Evolutionary conservation across 257 asterid genomes (phyloP).

Genomic region (Rauvolfia tetraphylla): DNA sequence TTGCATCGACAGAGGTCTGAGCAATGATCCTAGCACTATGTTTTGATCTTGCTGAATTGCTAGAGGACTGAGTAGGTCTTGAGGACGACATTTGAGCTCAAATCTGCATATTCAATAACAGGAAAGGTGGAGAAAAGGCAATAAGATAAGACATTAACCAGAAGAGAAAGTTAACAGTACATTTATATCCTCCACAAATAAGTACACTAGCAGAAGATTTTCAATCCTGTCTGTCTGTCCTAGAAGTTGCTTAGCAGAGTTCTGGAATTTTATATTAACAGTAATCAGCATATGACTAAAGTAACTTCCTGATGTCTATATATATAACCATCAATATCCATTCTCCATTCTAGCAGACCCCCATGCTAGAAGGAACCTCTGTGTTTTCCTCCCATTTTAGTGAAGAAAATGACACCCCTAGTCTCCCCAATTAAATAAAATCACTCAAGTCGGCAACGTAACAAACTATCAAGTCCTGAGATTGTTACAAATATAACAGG

Average conservation of each 20-base stretch:
- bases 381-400: neutral
- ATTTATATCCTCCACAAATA: neutral
- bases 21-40: constrained; percentile 72
- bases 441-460: neutral
- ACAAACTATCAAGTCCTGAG: neutral
- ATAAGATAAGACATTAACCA: neutral
- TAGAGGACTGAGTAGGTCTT: constrained; percentile 65
- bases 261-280: neutral
- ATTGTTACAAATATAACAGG: neutral
- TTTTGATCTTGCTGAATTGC: constrained; percentile 57
- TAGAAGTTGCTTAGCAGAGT: neutral
- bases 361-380: neutral
- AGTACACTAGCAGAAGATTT: neutral
- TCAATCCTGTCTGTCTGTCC: neutral
- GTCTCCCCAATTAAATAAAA: neutral
- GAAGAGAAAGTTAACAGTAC: neutral
- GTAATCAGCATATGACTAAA: neutral
- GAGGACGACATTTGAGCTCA: constrained; percentile 45
- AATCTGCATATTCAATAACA: constrained; percentile 34
- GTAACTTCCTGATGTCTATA: neutral
- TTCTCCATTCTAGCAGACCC: neutral
- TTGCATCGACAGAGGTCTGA: constrained; percentile 82
- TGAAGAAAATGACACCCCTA: neutral
- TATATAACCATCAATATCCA: neutral
- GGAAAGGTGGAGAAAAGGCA: neutral